Evolutionary conservation across 108 stramenopile genomes (phyloP), one percentile per base, ranked within the genome.

Genomic region (Schizochytrium sp.): DNA sequence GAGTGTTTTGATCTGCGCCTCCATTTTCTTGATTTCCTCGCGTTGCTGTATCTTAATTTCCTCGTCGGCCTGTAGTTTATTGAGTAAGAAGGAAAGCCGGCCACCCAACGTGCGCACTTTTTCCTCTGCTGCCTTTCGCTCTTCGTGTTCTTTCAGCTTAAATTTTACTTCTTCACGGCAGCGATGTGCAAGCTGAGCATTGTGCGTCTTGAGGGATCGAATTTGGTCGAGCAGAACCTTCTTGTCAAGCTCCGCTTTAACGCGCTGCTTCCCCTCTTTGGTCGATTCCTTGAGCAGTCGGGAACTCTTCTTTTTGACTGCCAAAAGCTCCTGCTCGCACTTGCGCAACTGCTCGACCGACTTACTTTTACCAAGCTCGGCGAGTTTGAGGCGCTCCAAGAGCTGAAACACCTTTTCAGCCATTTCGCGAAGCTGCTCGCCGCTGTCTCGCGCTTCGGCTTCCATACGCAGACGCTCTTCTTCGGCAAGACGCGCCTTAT

Each of bases 401-500:
- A 96, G 90, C 91, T 96, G 95, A 88, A 96, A 96, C 12, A 96
- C 96, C 89, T 95, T 96, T 72, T 96, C 95, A 48, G 96, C 95
- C 95, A 95, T 96, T 87, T 96, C 95, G 5, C 95, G 92, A 18
- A 96, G 90, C 83, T 96, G 94, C 63, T 96, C 95, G 23, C 94
- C 95, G 55, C 90, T 93, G 69, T 95, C 96, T 23, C 95, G 60
- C 41, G 96, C 95, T 87, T 96, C 96, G 53, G 94, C 94, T 87
- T 96, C 95, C 93, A 96, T 94, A 18, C 95, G 93, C 23, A 96
- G 87, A n/a, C 96, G 83, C 87, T 95, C 94, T 63, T 92, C 87
- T 72, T 96, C 96, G 76, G 92, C 72, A 5, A 58, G 72, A 47
- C 93, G 87, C 43, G 95, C 72, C 91, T 93, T 93, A 34, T 87